Base-by-base conservation (phyloP, 208 protist species). In the Histomonas meleagridis region DNA sequence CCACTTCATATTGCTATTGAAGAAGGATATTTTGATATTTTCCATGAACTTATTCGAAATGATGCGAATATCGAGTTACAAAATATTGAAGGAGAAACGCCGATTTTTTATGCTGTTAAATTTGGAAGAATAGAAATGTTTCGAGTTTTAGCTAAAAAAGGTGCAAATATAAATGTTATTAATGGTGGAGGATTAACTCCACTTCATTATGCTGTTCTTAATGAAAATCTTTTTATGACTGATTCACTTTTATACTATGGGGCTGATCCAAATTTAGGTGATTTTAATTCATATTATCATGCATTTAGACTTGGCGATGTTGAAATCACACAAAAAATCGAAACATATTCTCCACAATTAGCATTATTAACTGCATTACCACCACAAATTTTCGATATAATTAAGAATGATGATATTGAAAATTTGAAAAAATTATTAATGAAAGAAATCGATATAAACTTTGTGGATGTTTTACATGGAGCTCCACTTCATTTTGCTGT, bases 1-100 rank as follows among this genome's bases (percentile, higher is more conserved):
- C 76, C 76, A 26, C 35, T 86, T 21, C 76, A 86, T 32, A 86
- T 86, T 86, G 76, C 76, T 0, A 86, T 86, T 38, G 46, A 46
- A 12, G 76, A 86, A 86, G 76, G 76, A 51, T 86, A 40, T 28
- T 86, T 86, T 48, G 76, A 86, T 16, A 86, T 86, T 32, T 86
- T 86, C 76, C 26, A 55, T 35, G 0, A 26, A 4, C 55, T 86
- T 10, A 86, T 86, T 28, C 76, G 76, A n/a, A 86, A 86, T 55
- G 76, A 46, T 57, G 76, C 76, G 0, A 46, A 86, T 55, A 86
- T 86, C 46, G 76, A 86, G 32, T 46, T 14, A 26, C 10, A 32
- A 16, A 86, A 86, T 16, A 32, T 14, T 16, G 76, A 86, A n/a
- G 76, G 76, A 51, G 76, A 86, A 86, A 40, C n/a, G 26, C 76